Evolutionary conservation across 1,139 yeast genomes (phyloP), one percentile per base, ranked within the genome.

Genomic region (Geotrichum carabidarum): DNA sequence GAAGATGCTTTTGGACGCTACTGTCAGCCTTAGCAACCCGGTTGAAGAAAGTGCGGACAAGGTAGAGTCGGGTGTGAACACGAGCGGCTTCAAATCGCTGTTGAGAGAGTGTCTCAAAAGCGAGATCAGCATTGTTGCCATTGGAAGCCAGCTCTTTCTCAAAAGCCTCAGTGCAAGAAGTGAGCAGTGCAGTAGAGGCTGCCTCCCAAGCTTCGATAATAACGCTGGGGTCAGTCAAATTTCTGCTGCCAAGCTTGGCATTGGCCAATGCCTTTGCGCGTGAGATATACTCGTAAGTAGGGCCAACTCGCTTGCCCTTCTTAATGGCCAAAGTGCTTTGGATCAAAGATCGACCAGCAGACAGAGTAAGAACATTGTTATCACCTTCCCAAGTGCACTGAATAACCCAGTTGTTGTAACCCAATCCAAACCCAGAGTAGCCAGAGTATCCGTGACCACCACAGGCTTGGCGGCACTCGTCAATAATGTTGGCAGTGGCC

Each of bases 331-430:
- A 48, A 48, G 62, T 60, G 27, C 64, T 57, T 60, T 68, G 71
- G 50, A 69, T 65, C 32, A 69, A 61, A 6, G 69, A 58, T 35
- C 72, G 68, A 62, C 95, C 96, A 60, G 87, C 82, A 57, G 87
- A 83, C 71, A 86, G 80, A 15, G 87, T 87, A 62, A 88, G 76
- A 51, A 88, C 84, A 67, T 83, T 87, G 74, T 88, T 88, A 71
- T 88, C 96, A 72, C 96, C 96, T 74, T 88, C 96, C 96, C 96
- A 88, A 35, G 96, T 88, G 73, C 94, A 86, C 74, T 88, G 95
- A 46, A 88, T 95, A 34, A 84, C 94, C 87, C 94, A 89, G 68
- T 88, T 96, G 58, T 80, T 79, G 72, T 80, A 86, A 40, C 89
- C 90, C 68, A 85, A 86, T 56, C 94, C 95, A 66, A 88, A 85